Base-by-base conservation (phyloP, 1,284 basidiomycete genomes). In the Quambalaria eucalypti region DNA sequence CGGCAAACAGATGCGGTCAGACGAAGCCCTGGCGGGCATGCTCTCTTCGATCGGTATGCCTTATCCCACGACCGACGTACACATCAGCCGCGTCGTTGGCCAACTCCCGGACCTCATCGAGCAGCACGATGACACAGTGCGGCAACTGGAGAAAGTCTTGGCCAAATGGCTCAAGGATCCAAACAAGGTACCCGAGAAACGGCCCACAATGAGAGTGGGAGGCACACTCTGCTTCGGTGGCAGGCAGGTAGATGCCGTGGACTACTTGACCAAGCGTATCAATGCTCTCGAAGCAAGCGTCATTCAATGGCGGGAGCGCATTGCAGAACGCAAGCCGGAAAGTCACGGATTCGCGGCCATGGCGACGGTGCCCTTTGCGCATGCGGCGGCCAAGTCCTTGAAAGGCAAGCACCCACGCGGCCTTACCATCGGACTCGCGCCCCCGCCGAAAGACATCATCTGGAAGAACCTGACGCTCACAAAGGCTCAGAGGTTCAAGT, bases 101-200 rank as follows among this genome's bases (percentile, higher is more conserved):
- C 78, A 81, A 29, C 81, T 90, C 1, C 86, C 88, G 0, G 82
- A 86, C 55, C 78, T 89, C 50, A 85, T 90, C 63, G 84, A 90
- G 50, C 85, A 84, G 62, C 90, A 95, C 78, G 91, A 92, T 76
- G 78, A 86, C 50, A 85, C 87, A 12, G 90, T 96, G 14, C 80
- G 84, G 48, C 84, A 90, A 59, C 82, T 95, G 39, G 91, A 96
- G 73, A 78, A 81, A 42, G 81, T 87, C 28, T 80, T 95, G 14
- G 89, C 92, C 47, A 84, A 83, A 62, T 92, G 92, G 74, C 81
- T 93, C 56, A 78, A 78, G 59, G 87, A 89, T 68, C 84, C 82
- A 19, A 86, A 87, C 7, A 83, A 82, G 66, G 78, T 88, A 38
- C 85, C 81, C 25, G 81, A 83, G 60, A 85, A 85, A 59, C 79